Evolutionary conservation across 2,329 filamentous ascomycete genomes (phyloP), one percentile per base, ranked within the genome.

Genomic region (Colletotrichum acutatum): DNA sequence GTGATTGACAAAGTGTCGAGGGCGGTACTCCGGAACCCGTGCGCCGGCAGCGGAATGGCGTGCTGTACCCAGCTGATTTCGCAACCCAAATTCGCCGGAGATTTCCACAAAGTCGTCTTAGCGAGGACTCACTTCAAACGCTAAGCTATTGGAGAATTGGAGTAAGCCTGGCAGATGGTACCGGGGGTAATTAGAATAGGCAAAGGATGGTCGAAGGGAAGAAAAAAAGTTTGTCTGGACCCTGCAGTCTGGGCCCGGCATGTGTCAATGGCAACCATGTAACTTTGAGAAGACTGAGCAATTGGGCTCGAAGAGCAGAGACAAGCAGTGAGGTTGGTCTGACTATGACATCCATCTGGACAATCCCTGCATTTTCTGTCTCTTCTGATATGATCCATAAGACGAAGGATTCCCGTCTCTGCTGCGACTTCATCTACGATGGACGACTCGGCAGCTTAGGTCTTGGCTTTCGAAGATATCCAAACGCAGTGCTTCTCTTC

Each of bases 1-100:
- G 5, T 19, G 26, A 26, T 26, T 28, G 53, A 12, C 42, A 22
- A 22, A 37, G 52, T 7, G 49, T 46, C 11, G 26, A 22, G 46
- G 66, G 66, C 59, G 59, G n/a, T 68, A 70, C 32, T 52, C n/a
- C n/a, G 60, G 49, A 34, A 66, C 26, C 56, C 8, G 60, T 70
- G 66, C 60, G 56, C 66, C 60, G 66, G 58, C 66, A 57, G 61
- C 71, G 60, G 71, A 61, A 73, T 73, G 71, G 37, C 71, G 71
- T 73, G 71, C 66, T 73, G 71, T 65, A 32, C 66, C 60, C 49
- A 54, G 60, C 30, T 60, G 71, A 73, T 70, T 70, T 73, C 71
- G 71, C 67, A 71, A 70, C 68, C 42, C 30, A 24, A 42, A 30
- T 22, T 60, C 66, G 59, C 42, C 66, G 53, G 59, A 59, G 60